phyloP scores from a whole-genome alignment of 164 flowering plant genomes.

The Vitis amurensis region DNA sequence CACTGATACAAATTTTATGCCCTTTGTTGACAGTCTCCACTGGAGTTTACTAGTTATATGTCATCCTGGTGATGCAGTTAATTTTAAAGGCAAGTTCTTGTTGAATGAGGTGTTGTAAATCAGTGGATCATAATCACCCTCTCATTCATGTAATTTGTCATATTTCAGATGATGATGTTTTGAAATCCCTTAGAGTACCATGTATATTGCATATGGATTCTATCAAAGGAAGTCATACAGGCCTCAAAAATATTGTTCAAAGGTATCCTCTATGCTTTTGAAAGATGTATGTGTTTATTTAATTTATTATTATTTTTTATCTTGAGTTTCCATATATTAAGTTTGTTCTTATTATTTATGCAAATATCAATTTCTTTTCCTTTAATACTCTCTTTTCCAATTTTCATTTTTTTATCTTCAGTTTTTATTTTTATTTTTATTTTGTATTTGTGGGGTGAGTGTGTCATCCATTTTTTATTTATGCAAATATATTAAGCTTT shows the following conservation, averaged over 20 bases:
- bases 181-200: slow-evolving; percentile 55
- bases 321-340: too few relatives aligned
- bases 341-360: too few relatives aligned
- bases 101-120: not conserved
- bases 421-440: too few relatives aligned
- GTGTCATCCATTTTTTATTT: too few relatives aligned
- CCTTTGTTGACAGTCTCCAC: slow-evolving; percentile 61
- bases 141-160: slow-evolving; percentile 7
- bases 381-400: too few relatives aligned
- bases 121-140: not conserved
- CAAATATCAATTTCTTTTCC: too few relatives aligned
- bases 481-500: too few relatives aligned
- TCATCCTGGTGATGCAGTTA: slow-evolving; percentile 83
- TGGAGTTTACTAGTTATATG: slow-evolving; percentile 96
- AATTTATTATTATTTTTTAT: not conserved
- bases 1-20: slow-evolving; percentile 16
- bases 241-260: slow-evolving; percentile 80
- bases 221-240: slow-evolving; percentile 81
- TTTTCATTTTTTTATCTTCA: too few relatives aligned
- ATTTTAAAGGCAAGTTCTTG: slow-evolving; percentile 44
- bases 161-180: slow-evolving; percentile 55
- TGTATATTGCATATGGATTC: slow-evolving; percentile 98
- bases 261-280: slow-evolving; percentile 45
- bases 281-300: not conserved
- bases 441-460: too few relatives aligned